Percentiles rank a stretch among this genome's conserved stretches.
Evolutionary conservation across 352 stramenopile genomes (phyloP).

Genomic region (Globisporangium acanthophoron): DNA sequence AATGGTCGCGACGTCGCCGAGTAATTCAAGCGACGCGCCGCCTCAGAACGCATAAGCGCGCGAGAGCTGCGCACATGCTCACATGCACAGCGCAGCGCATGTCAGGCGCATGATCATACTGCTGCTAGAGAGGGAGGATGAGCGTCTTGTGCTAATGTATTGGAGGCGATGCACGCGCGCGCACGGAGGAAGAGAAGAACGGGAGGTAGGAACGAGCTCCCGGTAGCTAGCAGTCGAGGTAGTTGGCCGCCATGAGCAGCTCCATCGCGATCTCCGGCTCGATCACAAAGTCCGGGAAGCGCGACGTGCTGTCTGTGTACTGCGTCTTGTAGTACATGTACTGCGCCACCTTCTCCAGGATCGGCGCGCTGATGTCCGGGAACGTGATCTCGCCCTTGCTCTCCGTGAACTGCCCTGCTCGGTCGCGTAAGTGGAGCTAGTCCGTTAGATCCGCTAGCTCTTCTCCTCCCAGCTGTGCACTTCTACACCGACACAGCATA

Average conservation of each 20-base stretch:
- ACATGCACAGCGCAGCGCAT: too few species aligned
- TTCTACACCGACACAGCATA: not conserved
- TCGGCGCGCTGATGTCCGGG: constrained; percentile 92
- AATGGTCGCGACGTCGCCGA: too few species aligned
- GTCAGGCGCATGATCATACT: too few species aligned
- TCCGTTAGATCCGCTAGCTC: too few species aligned
- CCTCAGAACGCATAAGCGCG: too few species aligned
- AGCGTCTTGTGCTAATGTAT: too few species aligned
- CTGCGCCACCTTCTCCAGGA: constrained; percentile 97
- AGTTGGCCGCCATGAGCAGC: constrained; percentile 97
- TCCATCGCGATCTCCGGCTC: constrained; percentile 97
- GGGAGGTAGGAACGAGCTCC: not conserved
- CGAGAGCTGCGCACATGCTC: too few species aligned
- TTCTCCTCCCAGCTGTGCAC: too few species aligned
- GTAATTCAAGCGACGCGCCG: too few species aligned
- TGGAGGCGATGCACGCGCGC: too few species aligned
- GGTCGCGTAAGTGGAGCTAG: not conserved
- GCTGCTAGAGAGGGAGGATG: too few species aligned
- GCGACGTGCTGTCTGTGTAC: constrained; percentile 92
- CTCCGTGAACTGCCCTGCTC: constrained; percentile 86
- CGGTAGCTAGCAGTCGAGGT: constrained; percentile 88
- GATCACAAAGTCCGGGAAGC: constrained; percentile 97
- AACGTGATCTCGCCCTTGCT: constrained; percentile 96
- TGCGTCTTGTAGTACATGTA: constrained; percentile 99
- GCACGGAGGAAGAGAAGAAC: too few species aligned